phyloP scores from a whole-genome alignment of 805 yeast genomes.

The Candida nonsorbophila region DNA sequence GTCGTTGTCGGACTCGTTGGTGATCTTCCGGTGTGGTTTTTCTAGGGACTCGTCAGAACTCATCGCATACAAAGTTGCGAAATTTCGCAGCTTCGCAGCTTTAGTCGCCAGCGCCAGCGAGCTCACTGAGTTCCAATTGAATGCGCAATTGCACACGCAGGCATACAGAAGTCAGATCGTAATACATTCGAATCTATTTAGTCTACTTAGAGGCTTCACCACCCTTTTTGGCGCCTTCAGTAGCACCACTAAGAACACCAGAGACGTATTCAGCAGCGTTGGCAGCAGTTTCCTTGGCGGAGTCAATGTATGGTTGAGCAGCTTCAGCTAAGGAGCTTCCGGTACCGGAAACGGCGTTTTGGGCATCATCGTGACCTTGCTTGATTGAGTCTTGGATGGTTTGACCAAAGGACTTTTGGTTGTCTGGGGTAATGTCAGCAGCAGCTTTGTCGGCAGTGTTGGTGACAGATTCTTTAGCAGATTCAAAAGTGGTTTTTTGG shows the following conservation, averaged over 20 bases:
- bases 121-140: too few relatives aligned
- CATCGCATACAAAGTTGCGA: too few relatives aligned
- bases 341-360: slow-evolving; percentile 20
- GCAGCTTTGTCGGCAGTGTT: slow-evolving; percentile 64
- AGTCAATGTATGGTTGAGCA: slow-evolving; percentile 42
- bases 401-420: slow-evolving; percentile 66
- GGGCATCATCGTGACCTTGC: slow-evolving; percentile 51
- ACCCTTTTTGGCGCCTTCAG: slow-evolving; percentile 43
- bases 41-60: too few relatives aligned
- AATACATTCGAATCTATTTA: slow-evolving; percentile 1
- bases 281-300: slow-evolving; percentile 50
- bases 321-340: slow-evolving; percentile 34
- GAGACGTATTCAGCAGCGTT: slow-evolving; percentile 56
- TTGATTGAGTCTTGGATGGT: slow-evolving; percentile 57
- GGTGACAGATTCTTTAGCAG: slow-evolving; percentile 68
- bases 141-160: neutral
- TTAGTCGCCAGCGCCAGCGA: too few relatives aligned
- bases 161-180: neutral
- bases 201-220: slow-evolving; percentile 12
- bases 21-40: too few relatives aligned
- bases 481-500: slow-evolving; percentile 57
- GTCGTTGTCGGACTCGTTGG: slow-evolving; percentile 8
- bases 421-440: slow-evolving; percentile 55
- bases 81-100: too few relatives aligned
- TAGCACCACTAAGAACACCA: slow-evolving; percentile 51